A percentile compares a stretch with the other conserved stretches of the same genome.
Evolutionary conservation across 768 basidiomycete genomes (phyloP).

Genomic region (Rhizopogon roseolus): DNA sequence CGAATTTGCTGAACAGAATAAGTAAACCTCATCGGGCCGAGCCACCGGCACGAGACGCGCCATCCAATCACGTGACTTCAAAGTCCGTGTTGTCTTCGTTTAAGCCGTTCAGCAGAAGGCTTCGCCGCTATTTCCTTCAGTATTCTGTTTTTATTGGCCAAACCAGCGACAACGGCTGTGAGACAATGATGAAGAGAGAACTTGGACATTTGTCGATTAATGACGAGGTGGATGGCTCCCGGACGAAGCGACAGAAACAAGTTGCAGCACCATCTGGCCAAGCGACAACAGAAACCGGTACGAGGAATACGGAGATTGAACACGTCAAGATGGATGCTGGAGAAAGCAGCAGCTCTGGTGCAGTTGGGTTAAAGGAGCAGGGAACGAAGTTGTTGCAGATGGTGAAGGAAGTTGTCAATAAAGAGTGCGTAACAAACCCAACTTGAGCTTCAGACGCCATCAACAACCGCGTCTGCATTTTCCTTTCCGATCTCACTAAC

Average conservation of each 20-base stretch:
- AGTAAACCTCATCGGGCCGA: too few species aligned
- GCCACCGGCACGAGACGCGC: background rate
- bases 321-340: slow-evolving; percentile 12
- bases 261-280: slow-evolving; percentile 35
- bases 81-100: slow-evolving; percentile 14
- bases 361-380: slow-evolving; percentile 48
- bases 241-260: slow-evolving; percentile 48
- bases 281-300: slow-evolving; percentile 31
- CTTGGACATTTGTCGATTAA: slow-evolving; percentile 33
- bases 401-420: slow-evolving; percentile 78
- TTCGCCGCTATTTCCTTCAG: slow-evolving; percentile 20
- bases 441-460: slow-evolving; percentile 17
- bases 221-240: slow-evolving; percentile 40
- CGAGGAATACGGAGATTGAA: slow-evolving; percentile 20
- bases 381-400: slow-evolving; percentile 72
- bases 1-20: too few species aligned
- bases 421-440: slow-evolving; percentile 71
- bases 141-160: slow-evolving; percentile 12
- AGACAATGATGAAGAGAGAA: slow-evolving; percentile 49
- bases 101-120: slow-evolving; percentile 27
- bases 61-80: slow-evolving; percentile 22
- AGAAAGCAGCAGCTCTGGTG: slow-evolving; percentile 22
- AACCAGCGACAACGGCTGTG: background rate
- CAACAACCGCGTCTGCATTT: slow-evolving; percentile 30
- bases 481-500: slow-evolving; percentile 36